Conservation (phyloP, 208 protist genomes). For the Crithidia expoeki region DNA sequence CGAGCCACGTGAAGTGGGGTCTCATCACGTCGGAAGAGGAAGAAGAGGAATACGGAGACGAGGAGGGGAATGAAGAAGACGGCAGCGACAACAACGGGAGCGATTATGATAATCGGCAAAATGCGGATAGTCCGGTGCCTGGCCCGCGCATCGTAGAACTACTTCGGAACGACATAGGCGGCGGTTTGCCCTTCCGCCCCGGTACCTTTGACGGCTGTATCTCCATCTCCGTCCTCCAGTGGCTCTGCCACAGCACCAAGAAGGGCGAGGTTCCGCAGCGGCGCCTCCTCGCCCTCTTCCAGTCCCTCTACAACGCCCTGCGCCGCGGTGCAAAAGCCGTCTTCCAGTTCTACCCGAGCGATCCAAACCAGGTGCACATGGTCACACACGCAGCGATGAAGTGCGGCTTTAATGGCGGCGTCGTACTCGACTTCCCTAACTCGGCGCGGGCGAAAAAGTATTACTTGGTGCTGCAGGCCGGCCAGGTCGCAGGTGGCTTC, state of each 20-base stretch:
- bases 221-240: constrained; percentile 98
- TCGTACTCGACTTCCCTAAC: constrained; percentile 98
- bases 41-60: constrained; percentile 32
- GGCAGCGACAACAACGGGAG: constrained; percentile 14
- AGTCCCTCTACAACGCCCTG: constrained; percentile 96
- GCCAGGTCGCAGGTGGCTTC: constrained; percentile 76
- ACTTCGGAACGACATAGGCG: constrained; percentile 93
- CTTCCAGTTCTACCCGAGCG: constrained; percentile 98
- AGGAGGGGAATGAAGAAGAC: constrained; percentile 28
- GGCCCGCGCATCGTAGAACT: constrained; percentile 87
- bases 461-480: constrained; percentile 92
- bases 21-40: constrained; percentile 58
- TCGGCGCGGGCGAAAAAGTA: constrained; percentile 98
- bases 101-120: constrained; percentile 6
- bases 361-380: constrained; percentile 95
- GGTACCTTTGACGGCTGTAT: constrained; percentile 98
- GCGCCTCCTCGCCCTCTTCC: constrained; percentile 96
- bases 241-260: constrained; percentile 98
- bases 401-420: constrained; percentile 97
- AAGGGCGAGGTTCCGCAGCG: constrained; percentile 92
- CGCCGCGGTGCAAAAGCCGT: constrained; percentile 92
- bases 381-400: constrained; percentile 97
- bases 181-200: constrained; percentile 96
- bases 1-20: constrained; percentile 78
- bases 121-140: constrained; percentile 11